Base-by-base conservation (phyloP, 768 basidiomycete species). In the Tylopilus sp. region DNA sequence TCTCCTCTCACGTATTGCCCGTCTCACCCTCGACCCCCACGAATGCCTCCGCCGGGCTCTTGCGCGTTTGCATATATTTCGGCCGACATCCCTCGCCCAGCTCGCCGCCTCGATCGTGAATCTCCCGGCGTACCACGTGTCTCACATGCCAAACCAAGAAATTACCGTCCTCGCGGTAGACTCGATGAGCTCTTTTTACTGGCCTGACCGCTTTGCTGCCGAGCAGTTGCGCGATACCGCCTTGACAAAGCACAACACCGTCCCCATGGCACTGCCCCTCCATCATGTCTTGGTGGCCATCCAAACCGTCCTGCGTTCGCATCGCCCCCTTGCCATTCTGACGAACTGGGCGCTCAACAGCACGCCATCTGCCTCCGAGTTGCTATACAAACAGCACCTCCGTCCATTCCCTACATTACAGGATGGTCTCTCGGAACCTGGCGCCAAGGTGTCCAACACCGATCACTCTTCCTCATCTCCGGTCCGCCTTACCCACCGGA, bases 181-280 rank as follows among this genome's bases (percentile, higher is more conserved):
- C 68, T 90, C 89, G 13, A 67, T 90, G 51, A 85, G 84, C 63
- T 65, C 87, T 0, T 89, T 85, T 61, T 80, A 88, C 67, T 93
- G 91, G 91, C 55, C 76, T 3, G 90, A 93, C 64, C 80, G 85
- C 38, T 84, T 82, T 62, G 71, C 73, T 35, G 69, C 70, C 26
- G 88, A 91, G 66, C 81, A 81, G 57, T 54, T 73, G 47, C 76
- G 71, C 33, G 55, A 59, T 17, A 50, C 56, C 35, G 48, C 51
- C 31, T 47, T 57, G 31, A 43, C 51, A 21, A 55, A 30, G n/a
- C 39, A 23, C 33, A 52, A 40, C 18, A 26, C 35, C 48, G 52
- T 52, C 50, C 46, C 50, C 53, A 36, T 43, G 18, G 28, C 48
- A 5, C 70, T 60, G 45, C 70, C 78, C 17, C 66, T 83, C 20